Percentiles rank a stretch among this genome's conserved stretches.
Evolutionary conservation across 1,284 basidiomycete genomes (phyloP).

Genomic region (Vanrija humicola): DNA sequence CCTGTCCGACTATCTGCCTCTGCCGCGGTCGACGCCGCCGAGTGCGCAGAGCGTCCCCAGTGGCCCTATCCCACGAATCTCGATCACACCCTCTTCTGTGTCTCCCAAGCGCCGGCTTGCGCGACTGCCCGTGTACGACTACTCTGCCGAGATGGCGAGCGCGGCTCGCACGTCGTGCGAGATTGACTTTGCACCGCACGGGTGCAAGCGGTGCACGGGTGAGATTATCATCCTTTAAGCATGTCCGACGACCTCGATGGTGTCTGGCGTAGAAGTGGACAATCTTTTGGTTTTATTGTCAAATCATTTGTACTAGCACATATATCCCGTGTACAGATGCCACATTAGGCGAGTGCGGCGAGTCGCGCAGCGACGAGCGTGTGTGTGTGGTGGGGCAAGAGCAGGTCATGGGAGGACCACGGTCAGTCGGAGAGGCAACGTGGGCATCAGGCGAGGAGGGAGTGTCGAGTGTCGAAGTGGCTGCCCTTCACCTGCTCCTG

Average conservation of each 20-base stretch:
- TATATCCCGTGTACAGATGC: too few species aligned
- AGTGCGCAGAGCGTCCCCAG: neutral
- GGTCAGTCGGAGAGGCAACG: too few species aligned
- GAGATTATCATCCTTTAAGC: constrained; percentile 30
- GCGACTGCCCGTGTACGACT: constrained; percentile 7
- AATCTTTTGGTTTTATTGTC: too few species aligned
- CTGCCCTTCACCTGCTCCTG: too few species aligned
- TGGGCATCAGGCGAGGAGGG: too few species aligned
- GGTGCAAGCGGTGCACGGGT: constrained; percentile 29
- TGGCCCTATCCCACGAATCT: constrained; percentile 9
- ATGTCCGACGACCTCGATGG: neutral
- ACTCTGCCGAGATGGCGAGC: constrained; percentile 7
- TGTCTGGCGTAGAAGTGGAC: neutral
- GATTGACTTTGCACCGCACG: constrained; percentile 23
- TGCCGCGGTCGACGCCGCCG: constrained; percentile 6
- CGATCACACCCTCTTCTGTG: constrained; percentile 14
- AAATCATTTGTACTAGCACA: too few species aligned
- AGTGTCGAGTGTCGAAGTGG: too few species aligned
- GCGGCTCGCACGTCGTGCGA: constrained; percentile 3
- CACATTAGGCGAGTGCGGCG: too few species aligned
- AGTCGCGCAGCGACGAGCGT: too few species aligned
- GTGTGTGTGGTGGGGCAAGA: too few species aligned
- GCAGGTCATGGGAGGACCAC: too few species aligned
- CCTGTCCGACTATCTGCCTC: constrained; percentile 17
- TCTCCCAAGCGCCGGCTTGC: constrained; percentile 11